These are phyloP conservation scores for Didymella arachidicola DNA, from an alignment of 2,329 filamentous ascomycete species.

Conservation along the genomic window DNA sequence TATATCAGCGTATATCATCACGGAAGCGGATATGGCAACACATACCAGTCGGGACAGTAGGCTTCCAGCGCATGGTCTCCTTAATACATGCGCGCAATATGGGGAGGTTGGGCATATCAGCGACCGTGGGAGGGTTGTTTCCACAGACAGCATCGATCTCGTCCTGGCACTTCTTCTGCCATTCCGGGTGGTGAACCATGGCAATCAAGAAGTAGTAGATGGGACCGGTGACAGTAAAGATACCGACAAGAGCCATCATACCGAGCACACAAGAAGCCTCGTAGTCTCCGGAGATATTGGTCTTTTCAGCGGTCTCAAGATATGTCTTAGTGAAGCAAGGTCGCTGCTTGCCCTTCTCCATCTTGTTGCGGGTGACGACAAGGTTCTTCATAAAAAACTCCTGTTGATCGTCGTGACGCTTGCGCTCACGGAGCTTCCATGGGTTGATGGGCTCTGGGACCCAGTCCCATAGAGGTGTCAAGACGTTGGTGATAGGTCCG, in stretches of 20 bases:
- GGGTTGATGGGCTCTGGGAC: constrained; percentile 60
- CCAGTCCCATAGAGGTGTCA: constrained; percentile 62
- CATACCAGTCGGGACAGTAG: constrained; percentile 55
- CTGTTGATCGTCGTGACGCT: constrained; percentile 62
- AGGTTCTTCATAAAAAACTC: constrained; percentile 62
- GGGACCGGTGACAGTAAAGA: constrained; percentile 50
- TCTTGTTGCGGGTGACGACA: constrained; percentile 43
- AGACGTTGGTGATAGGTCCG: constrained; percentile 64
- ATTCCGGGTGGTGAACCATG: constrained; percentile 49
- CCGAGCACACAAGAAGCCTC: constrained; percentile 51
- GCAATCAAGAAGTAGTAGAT: constrained; percentile 50
- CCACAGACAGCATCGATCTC: constrained; percentile 44
- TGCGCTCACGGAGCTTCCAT: constrained; percentile 62
- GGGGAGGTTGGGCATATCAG: constrained; percentile 54
- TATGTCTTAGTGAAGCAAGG: constrained; percentile 46
- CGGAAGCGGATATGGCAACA: background rate
- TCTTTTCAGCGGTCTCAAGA: constrained; percentile 52
- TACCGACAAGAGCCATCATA: constrained; percentile 52
- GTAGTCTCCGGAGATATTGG: constrained; percentile 48
- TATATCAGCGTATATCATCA: background rate
- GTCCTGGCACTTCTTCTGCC: constrained; percentile 47
- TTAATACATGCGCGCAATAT: constrained; percentile 59
- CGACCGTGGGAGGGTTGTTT: constrained; percentile 38
- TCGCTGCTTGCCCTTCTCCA: constrained; percentile 45
- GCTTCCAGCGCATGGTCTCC: constrained; percentile 55